A percentile compares a stretch with the other conserved stretches of the same genome.
Evolutionary conservation across 108 stramenopile genomes (phyloP).

Genomic region (Conticribra guillardii): DNA sequence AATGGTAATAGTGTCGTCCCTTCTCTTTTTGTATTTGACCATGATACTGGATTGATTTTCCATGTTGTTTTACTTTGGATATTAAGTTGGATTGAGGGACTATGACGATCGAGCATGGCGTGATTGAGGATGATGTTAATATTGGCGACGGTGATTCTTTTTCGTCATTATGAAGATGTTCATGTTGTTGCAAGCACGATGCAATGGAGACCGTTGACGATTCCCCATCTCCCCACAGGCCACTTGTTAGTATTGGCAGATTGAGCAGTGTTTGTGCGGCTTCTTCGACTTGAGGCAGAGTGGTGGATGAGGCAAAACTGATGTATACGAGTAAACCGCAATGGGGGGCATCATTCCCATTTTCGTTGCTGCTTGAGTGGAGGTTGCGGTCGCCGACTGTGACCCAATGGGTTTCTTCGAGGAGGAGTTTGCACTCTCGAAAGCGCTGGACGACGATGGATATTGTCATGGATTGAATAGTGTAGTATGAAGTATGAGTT

Average conservation of each 20-base stretch:
- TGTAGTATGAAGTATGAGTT: too few relatives aligned
- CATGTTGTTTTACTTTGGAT: conserved; percentile 57
- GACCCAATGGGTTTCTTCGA: conserved; percentile 31
- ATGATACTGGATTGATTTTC: conserved; percentile 75
- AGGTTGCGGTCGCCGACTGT: conserved; percentile 7
- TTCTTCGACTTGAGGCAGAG: conserved; percentile 43
- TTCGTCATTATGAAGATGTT: too few relatives aligned
- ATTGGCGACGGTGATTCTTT: neutral
- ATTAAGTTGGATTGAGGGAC: conserved; percentile 77
- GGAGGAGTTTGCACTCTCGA: conserved; percentile 29
- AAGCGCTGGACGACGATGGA: conserved; percentile 43
- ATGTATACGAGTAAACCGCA: conserved; percentile 66
- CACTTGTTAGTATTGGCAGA: conserved; percentile 61
- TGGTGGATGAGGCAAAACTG: conserved; percentile 57
- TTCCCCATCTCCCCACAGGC: conserved; percentile 68
- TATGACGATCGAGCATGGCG: conserved; percentile 40
- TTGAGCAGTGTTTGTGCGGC: conserved; percentile 68
- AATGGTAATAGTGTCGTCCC: conserved; percentile 56
- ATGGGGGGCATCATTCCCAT: too few relatives aligned
- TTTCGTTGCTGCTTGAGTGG: neutral
- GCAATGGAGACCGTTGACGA: conserved; percentile 18
- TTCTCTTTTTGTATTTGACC: conserved; percentile 62
- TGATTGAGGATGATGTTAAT: conserved; percentile 14
- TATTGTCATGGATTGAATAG: conserved; percentile 5
- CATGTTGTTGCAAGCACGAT: neutral